Evolutionary conservation across 345 rosid species (phyloP), one percentile per base, ranked within the genome.

Genomic region (Eucalyptus lansdowneana): DNA sequence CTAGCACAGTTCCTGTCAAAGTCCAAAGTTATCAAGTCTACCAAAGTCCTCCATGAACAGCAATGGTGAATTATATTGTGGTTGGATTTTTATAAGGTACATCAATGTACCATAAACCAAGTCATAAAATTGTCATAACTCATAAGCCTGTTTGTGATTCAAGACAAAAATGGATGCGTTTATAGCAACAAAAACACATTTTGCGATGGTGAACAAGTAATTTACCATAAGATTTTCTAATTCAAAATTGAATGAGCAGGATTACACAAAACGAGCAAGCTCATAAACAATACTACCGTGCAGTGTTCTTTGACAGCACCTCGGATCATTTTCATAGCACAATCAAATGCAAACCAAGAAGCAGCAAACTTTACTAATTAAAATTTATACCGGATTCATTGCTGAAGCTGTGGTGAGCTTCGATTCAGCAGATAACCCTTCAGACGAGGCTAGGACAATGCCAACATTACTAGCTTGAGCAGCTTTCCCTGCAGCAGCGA

Each of bases 341-440:
- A 40, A 40, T 76, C 47, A 76, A 19, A 76, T 37, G 15, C 83
- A 76, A 76, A 76, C 83, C 15, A 40, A 76, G 3, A 76, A 76
- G 83, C 47, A 76, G 47, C 17, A 50, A 86, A 58, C 3, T 34
- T 11, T 53, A 14, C 44, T 53, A 19, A 54, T 54, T 11, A 14
- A 50, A 87, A 53, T 60, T 3, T 86, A 88, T 94, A 97, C 99
- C 97, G 88, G 97, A 94, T 88, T 95, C 97, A 86, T 89, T 47
- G 99, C 98, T 2, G 95, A 95, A 87, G 97, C 99, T 89, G 94
- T 89, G 67, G 89, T 92, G 44, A 91, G 93, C 93, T 94, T 98
- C 14, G 93, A 94, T 89, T 96, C 96, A 89, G 90, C 90, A 9
- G 98, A 90, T 50, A 94, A 92, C 56, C 91, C 90, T 47, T 92